Evolutionary conservation across 352 stramenopile species (phyloP).

Genomic region (Globisporangium okanoganense): DNA sequence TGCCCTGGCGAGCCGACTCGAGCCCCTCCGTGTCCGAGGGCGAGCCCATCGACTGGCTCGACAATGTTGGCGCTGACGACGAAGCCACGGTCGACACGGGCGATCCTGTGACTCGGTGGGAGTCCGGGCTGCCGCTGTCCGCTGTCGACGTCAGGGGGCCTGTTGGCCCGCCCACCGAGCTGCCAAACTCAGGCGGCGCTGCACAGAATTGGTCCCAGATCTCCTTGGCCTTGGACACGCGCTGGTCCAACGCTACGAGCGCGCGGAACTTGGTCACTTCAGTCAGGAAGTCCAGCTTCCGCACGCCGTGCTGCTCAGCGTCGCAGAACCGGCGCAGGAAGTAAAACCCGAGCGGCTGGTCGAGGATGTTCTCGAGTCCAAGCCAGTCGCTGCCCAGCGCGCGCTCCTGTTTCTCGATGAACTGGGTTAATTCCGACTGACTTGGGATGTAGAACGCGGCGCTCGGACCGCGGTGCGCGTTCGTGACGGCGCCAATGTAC

Average conservation of each 20-base stretch:
- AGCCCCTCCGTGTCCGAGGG: background rate
- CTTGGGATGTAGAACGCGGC: slow-evolving; percentile 74
- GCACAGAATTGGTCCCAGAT: slow-evolving; percentile 49
- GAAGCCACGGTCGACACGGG: slow-evolving; percentile 5
- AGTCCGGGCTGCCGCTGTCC: background rate
- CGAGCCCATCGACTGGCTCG: background rate
- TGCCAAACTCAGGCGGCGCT: slow-evolving; percentile 20
- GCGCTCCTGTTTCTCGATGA: slow-evolving; percentile 55
- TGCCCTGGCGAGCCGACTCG: background rate
- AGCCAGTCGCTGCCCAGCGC: slow-evolving; percentile 54
- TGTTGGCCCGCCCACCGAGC: background rate
- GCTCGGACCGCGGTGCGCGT: slow-evolving; percentile 60
- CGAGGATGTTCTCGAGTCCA: slow-evolving; percentile 62
- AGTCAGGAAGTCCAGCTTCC: slow-evolving; percentile 67
- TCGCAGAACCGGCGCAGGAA: slow-evolving; percentile 77
- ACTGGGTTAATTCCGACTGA: slow-evolving; percentile 56
- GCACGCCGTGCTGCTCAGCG: slow-evolving; percentile 51
- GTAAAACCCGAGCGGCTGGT: slow-evolving; percentile 78
- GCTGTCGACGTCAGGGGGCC: background rate
- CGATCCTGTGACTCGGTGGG: background rate
- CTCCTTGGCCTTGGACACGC: slow-evolving; percentile 41
- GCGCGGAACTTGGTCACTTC: slow-evolving; percentile 68
- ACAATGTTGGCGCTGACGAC: slow-evolving; percentile 6
- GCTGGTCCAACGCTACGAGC: slow-evolving; percentile 42
- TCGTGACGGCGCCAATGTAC: slow-evolving; percentile 85